Percentiles rank a stretch among this genome's conserved stretches.
These are phyloP conservation scores for Starmerella floris DNA, from an alignment of 805 yeast genomes.

Conservation along the genomic window DNA sequence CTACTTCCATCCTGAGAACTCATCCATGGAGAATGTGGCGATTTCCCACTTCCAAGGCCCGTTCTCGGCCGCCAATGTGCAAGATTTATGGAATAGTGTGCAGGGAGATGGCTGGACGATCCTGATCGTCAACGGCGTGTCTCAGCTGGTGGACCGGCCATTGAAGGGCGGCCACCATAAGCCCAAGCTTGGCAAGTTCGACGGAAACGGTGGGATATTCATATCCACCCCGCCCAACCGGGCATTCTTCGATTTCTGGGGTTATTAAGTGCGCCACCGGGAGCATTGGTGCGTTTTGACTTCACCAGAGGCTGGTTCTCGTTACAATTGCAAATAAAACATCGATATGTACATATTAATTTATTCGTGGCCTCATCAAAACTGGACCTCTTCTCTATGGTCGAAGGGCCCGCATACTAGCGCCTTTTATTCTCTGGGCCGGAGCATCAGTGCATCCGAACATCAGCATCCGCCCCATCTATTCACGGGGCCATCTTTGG, in stretches of 20 bases:
- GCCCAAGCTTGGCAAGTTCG: not conserved
- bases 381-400: too few species aligned
- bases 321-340: too few species aligned
- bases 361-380: too few species aligned
- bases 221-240: not conserved
- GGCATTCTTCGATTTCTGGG: not conserved
- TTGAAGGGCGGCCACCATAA: not conserved
- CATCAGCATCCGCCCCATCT: too few species aligned
- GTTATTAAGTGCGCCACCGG: not conserved
- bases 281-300: too few species aligned
- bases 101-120: conserved; percentile 7
- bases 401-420: too few species aligned
- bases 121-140: conserved; percentile 8
- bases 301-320: too few species aligned
- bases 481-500: too few species aligned
- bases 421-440: too few species aligned
- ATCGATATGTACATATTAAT: too few species aligned
- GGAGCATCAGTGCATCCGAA: too few species aligned
- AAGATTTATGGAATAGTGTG: conserved; percentile 2
- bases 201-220: not conserved
- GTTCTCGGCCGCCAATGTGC: not conserved
- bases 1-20: conserved; percentile 1
- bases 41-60: conserved; percentile 1
- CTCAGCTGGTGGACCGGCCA: not conserved
- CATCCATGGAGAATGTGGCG: not conserved